Evolutionary conservation across 495 filamentous ascomycete species (phyloP).

Genomic region (Penicillium lividum): DNA sequence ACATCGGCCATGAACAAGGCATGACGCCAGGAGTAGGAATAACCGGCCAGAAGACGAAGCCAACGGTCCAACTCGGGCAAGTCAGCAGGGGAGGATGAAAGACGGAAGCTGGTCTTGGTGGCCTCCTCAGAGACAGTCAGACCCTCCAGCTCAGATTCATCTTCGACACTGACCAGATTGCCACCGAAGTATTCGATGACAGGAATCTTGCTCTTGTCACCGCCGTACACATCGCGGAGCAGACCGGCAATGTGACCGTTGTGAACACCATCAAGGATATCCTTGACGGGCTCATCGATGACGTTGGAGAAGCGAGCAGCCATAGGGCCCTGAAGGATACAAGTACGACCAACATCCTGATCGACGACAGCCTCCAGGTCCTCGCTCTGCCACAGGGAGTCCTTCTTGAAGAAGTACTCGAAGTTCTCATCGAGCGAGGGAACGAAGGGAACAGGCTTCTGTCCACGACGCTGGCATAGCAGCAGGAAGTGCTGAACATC

Average conservation of each 20-base stretch:
- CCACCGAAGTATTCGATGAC: conserved; percentile 94
- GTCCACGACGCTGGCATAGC: conserved; percentile 87
- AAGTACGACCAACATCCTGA: conserved; percentile 91
- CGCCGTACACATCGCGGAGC: conserved; percentile 75
- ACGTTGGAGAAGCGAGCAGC: conserved; percentile 86
- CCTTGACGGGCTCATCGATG: conserved; percentile 89
- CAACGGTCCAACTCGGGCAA: conserved; percentile 80
- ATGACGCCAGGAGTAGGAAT: conserved; percentile 82
- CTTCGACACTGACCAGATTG: conserved; percentile 56
- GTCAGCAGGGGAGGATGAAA: conserved; percentile 68
- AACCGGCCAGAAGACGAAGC: conserved; percentile 86
- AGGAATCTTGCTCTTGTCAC: conserved; percentile 72
- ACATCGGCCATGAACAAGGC: conserved; percentile 97
- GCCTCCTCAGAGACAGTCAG: conserved; percentile 73
- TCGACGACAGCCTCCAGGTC: conserved; percentile 93
- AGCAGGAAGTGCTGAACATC: conserved; percentile 95
- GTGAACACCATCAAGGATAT: conserved; percentile 90
- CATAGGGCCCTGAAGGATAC: conserved; percentile 94
- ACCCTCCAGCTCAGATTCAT: conserved; percentile 73
- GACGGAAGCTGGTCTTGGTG: conserved; percentile 74
- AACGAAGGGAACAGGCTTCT: conserved; percentile 97
- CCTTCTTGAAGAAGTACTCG: conserved; percentile 99
- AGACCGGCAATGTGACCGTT: conserved; percentile 78
- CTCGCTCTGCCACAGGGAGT: conserved; percentile 99
- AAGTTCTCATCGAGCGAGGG: conserved; percentile 92